A percentile compares a stretch with the other conserved stretches of the same genome.
Conservation (phyloP, 176 grass and related monocot species). For the Oryza meridionalis region DNA sequence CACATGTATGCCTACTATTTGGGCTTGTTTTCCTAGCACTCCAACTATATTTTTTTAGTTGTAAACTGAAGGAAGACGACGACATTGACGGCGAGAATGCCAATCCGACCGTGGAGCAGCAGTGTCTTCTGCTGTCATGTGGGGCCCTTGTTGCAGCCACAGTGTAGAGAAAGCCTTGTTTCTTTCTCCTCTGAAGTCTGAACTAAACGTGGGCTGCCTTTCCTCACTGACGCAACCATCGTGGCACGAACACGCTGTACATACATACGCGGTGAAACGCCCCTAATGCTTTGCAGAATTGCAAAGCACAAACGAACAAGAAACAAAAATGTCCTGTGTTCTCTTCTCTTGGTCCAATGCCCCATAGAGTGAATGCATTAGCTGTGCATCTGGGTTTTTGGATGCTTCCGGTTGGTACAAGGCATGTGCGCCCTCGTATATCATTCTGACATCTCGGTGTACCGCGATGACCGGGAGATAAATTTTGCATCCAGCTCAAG, state of each 20-base stretch:
- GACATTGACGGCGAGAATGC: neutral
- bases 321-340: constrained; percentile 5
- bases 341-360: neutral
- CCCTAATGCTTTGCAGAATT: neutral
- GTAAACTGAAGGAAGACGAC: neutral
- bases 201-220: neutral
- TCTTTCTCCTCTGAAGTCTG: neutral
- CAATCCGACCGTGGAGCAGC: neutral
- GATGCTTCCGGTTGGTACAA: constrained; percentile 2
- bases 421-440: constrained; percentile 31
- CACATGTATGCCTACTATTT: no score
- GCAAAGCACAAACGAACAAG: neutral
- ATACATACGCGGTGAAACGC: neutral
- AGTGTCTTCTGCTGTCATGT: neutral
- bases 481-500: constrained; percentile 14
- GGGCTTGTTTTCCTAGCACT: no score
- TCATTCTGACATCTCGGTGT: constrained; percentile 12
- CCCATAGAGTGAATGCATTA: neutral
- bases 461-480: neutral
- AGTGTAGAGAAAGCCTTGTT: neutral
- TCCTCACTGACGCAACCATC: neutral
- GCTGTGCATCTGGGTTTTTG: neutral
- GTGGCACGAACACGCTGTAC: neutral
- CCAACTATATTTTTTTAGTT: no score
- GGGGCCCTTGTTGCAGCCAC: neutral